Percentiles rank a stretch among this genome's conserved stretches.
These are phyloP conservation scores for Termitomyces sp. DNA, from an alignment of 768 basidiomycete genomes.

Conservation along the genomic window DNA sequence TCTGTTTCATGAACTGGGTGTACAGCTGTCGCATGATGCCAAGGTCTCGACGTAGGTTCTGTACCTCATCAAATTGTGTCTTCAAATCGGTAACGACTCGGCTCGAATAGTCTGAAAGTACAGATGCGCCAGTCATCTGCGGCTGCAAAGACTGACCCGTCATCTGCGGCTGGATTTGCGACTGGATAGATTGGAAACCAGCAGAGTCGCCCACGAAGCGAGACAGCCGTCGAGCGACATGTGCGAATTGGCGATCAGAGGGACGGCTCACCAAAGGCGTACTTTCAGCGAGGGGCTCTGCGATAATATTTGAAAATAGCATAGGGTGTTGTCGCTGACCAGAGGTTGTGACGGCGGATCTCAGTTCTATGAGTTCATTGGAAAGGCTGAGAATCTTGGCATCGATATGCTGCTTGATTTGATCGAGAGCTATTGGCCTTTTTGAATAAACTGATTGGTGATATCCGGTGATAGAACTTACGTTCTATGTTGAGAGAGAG, in stretches of 20 bases:
- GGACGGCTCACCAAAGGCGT: conserved; percentile 65
- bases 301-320: conserved; percentile 39
- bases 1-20: conserved; percentile 87
- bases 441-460: not conserved
- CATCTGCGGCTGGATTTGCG: conserved; percentile 48
- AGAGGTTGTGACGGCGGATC: conserved; percentile 45
- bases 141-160: conserved; percentile 67
- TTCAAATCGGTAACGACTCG: conserved; percentile 80
- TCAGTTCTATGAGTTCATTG: conserved; percentile 88
- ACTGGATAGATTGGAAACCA: conserved; percentile 18
- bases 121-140: conserved; percentile 71
- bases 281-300: conserved; percentile 56
- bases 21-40: conserved; percentile 94
- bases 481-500: conserved; percentile 95
- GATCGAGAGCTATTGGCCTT: conserved; percentile 72
- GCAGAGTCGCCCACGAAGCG: conserved; percentile 51
- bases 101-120: conserved; percentile 63
- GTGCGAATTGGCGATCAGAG: conserved; percentile 68
- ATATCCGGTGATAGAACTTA: conserved; percentile 33
- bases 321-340: conserved; percentile 44
- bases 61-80: conserved; percentile 92
- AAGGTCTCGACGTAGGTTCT: conserved; percentile 88
- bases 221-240: conserved; percentile 68
- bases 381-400: conserved; percentile 78
- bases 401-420: conserved; percentile 98